Evolutionary conservation across 2,329 filamentous ascomycete genomes (phyloP), one percentile per base, ranked within the genome.

Genomic region (Raffaelea albimanens): DNA sequence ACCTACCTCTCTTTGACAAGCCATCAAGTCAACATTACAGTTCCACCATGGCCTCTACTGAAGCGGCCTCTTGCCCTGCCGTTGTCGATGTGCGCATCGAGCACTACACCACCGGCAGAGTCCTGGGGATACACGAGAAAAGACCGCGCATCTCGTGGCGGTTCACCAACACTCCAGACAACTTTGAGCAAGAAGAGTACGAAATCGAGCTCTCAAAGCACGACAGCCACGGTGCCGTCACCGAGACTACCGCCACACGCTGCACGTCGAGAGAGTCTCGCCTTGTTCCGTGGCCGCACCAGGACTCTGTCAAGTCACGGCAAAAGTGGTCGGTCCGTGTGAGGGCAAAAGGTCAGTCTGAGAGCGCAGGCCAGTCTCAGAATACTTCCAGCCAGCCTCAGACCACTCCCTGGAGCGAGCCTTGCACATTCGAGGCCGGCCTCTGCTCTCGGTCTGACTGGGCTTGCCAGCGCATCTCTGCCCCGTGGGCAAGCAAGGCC

Each of bases 251-350:
- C n/a, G 7, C n/a, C 8, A 7, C 25, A 29, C 25, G 25, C 7
- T 29, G 34, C n/a, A 7, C 34, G 14, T 38, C 34, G 7, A 5
- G n/a, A 38, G 18, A 38, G 13, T 16, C 18, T 8, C 34, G 14
- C 25, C 56, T 66, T 3, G 62, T 65, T 9, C 60, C 62, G 5
- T 68, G 64, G 66, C 64, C 63, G 8, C 48, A 53, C 25, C 33
- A 43, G 13, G 25, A 29, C 13, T 7, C 25, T 13, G 13, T 29
- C 34, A 38, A 7, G 8, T 38, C 18, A 16, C 48, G 50, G 5
- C 43, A 55, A 4, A 18, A 13, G 11, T 49, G 48, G 2, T 43
- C 49, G 2, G 52, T 54, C 33, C 21, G 36, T 10, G 55, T 48
- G 4, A 8, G 16, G 1, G 52, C 54, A 40, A 47, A 53, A 10